A percentile compares a stretch with the other conserved stretches of the same genome.
Evolutionary conservation across 2,329 filamentous ascomycete species (phyloP).

Genomic region (Elsinoe necatrix): DNA sequence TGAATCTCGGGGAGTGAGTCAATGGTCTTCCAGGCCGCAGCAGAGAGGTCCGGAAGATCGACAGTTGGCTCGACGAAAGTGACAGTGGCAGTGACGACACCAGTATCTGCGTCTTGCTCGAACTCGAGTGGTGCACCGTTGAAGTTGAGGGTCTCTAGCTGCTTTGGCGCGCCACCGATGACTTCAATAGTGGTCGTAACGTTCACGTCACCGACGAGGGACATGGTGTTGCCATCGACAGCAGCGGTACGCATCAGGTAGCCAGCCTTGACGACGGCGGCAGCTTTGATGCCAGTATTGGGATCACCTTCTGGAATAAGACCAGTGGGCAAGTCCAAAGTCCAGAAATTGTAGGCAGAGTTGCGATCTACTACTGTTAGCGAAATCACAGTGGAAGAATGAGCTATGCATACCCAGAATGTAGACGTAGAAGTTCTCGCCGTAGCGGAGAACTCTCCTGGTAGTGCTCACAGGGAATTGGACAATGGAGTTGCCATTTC

Average conservation of each 20-base stretch:
- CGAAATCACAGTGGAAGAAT: not conserved
- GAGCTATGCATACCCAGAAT: slow-evolving; percentile 40
- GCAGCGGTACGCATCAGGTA: slow-evolving; percentile 57
- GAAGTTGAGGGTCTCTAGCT: slow-evolving; percentile 50
- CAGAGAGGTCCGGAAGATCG: slow-evolving; percentile 48
- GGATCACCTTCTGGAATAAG: slow-evolving; percentile 26
- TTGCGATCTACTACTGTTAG: slow-evolving; percentile 46
- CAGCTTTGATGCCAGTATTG: slow-evolving; percentile 29
- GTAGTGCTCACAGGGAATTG: slow-evolving; percentile 50
- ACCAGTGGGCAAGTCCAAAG: slow-evolving; percentile 44
- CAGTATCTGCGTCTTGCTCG: slow-evolving; percentile 26
- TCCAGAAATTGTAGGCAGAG: slow-evolving; percentile 62
- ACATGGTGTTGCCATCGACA: slow-evolving; percentile 48
- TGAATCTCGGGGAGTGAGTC: slow-evolving; percentile 64
- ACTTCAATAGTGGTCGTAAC: slow-evolving; percentile 59
- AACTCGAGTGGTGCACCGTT: slow-evolving; percentile 44
- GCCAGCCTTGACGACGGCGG: slow-evolving; percentile 53
- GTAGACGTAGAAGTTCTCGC: slow-evolving; percentile 45
- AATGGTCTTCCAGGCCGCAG: slow-evolving; percentile 55
- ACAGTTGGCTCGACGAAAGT: slow-evolving; percentile 46
- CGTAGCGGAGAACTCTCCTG: slow-evolving; percentile 45
- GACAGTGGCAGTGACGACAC: slow-evolving; percentile 45
- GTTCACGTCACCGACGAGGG: slow-evolving; percentile 64
- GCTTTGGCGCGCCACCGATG: slow-evolving; percentile 50
- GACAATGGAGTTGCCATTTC: slow-evolving; percentile 39